Evolutionary conservation across 1,284 basidiomycete genomes (phyloP), one percentile per base, ranked within the genome.

Genomic region (Puccinia polysora): DNA sequence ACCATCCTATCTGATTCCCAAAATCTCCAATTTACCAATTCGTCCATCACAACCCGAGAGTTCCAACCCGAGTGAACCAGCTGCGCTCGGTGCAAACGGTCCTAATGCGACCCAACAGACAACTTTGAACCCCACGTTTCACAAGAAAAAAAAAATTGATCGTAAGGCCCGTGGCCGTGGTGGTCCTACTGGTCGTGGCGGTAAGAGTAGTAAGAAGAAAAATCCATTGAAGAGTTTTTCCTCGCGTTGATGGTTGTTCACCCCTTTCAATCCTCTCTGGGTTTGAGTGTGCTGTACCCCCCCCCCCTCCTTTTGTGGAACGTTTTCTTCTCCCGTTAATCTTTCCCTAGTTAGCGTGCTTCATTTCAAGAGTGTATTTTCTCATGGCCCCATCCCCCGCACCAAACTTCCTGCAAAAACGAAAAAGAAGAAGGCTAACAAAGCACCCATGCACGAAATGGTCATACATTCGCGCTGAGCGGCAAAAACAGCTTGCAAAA

Each of bases 1-100:
- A 2, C 96, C 96, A 0, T 88, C 87, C 69, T 99, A 99, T 79
- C 84, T 98, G 28, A 84, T 97, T 77, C 95, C 95, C 0, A 87
- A 87, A 56, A 89, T 92, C 65, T 86, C 84, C 81, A 75, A 83
- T 82, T 78, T 83, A 4, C 70, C 68, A 0, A 62, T 71, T 30
- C 56, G 59, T 32, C 69, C 59, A 40, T 36, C 56, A 20, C 53
- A 70, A 47, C 30, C 45, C 2, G 28, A 30, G 32, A 32, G 36
- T n/a, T 10, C 65, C 25, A 69, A 43, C n/a, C n/a, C n/a, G 12
- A 32, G 15, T 60, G 38, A 25, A 12, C 65, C 49, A 34, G 65
- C 32, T 28, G 2, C 36, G 25, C 58, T 53, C 12, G 34, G 25
- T 53, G 10, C 32, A 6, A 40, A 34, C 8, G n/a, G 15, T 40